Evolutionary conservation across 2,329 filamentous ascomycete genomes (phyloP).

Genomic region (Samsoniella hepiali): DNA sequence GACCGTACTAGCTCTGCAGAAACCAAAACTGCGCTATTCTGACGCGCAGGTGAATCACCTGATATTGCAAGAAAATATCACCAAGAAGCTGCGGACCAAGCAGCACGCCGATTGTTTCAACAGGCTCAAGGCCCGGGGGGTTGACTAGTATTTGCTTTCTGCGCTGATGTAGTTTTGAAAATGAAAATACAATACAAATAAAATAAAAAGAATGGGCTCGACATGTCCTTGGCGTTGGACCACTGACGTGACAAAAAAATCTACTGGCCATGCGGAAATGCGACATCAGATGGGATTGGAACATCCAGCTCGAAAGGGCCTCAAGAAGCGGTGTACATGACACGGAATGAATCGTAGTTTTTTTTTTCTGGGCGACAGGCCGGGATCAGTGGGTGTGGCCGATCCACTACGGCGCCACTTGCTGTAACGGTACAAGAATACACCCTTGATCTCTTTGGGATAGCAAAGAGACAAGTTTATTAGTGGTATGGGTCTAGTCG

Average conservation of each 20-base stretch:
- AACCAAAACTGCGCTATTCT: conserved; percentile 13
- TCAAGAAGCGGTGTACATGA: conserved; percentile 16
- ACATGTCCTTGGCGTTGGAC: background rate
- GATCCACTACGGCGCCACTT: conserved; percentile 14
- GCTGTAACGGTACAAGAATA: background rate
- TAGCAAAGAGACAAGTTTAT: conserved; percentile 9
- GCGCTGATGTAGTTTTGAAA: too few relatives aligned
- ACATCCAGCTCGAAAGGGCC: background rate
- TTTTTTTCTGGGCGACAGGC: conserved; percentile 9
- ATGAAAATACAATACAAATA: too few relatives aligned
- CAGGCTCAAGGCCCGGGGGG: background rate
- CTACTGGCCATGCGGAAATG: background rate
- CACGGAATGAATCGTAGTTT: background rate
- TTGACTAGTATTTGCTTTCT: background rate
- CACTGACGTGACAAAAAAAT: background rate
- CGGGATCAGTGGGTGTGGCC: conserved; percentile 9
- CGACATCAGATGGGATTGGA: conserved; percentile 6
- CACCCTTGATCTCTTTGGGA: conserved; percentile 11
- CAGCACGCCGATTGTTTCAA: background rate
- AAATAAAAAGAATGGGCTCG: background rate
- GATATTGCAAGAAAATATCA: conserved; percentile 2
- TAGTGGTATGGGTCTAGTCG: background rate
- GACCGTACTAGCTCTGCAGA: conserved; percentile 11
- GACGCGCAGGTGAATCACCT: conserved; percentile 17
- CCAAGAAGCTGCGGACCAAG: background rate